Conservation (phyloP, 768 basidiomycete species). For the Sutorius australiensis region DNA sequence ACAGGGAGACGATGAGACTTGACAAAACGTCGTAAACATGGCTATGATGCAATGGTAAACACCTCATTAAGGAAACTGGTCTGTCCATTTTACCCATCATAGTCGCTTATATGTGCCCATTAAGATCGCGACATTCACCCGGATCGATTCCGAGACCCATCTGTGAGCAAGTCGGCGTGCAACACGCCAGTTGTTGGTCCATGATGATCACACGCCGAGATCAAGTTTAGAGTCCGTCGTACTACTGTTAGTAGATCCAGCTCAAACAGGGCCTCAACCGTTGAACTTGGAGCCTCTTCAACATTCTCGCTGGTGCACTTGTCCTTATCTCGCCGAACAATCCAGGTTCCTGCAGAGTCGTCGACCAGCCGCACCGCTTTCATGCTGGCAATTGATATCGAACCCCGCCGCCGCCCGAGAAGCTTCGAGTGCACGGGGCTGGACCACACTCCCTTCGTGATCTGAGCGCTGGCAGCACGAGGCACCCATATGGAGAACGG, state of each 20-base stretch:
- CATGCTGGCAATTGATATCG: not conserved
- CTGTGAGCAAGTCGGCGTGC: no score
- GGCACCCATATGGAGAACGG: not conserved
- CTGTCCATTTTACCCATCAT: no score
- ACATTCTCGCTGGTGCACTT: not conserved
- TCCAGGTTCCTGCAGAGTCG: not conserved
- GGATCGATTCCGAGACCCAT: no score
- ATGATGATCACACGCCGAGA: not conserved
- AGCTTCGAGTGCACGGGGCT: not conserved
- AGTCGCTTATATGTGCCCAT: no score
- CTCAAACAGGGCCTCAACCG: not conserved
- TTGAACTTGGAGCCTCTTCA: not conserved
- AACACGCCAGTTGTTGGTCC: slow-evolving; percentile 3
- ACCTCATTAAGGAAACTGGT: no score
- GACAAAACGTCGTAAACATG: no score
- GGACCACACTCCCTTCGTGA: not conserved
- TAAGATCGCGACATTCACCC: no score
- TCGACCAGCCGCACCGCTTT: not conserved
- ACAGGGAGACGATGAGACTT: no score
- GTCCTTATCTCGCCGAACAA: not conserved
- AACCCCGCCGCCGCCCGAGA: not conserved
- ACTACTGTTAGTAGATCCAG: not conserved
- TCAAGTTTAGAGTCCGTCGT: not conserved
- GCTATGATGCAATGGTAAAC: no score
- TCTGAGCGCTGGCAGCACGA: not conserved